Conservation (phyloP, 2,329 filamentous ascomycete genomes). For the Emericellopsis atlantica region DNA sequence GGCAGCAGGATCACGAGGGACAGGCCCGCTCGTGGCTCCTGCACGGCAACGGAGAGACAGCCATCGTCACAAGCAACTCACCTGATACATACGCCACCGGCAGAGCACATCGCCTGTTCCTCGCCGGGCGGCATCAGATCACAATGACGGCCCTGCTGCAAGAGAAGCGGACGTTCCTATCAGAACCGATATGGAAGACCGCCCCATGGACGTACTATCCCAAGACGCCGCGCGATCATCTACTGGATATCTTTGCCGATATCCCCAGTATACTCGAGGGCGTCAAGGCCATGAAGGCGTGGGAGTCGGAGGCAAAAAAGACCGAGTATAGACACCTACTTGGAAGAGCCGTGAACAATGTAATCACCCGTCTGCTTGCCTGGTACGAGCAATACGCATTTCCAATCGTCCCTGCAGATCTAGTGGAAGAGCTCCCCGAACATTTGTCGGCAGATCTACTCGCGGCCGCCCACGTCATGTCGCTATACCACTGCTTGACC, state of each 20-base stretch:
- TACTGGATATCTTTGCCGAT: conserved; percentile 7
- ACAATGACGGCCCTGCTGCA: background rate
- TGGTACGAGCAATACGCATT: conserved; percentile 2
- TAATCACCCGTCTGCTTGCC: conserved; percentile 1
- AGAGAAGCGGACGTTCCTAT: conserved; percentile 1
- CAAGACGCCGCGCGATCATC: conserved; percentile 18
- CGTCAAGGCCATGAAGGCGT: background rate
- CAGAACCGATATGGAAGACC: conserved; percentile 1
- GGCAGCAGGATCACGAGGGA: background rate
- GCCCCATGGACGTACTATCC: conserved; percentile 23
- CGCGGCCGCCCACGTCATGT: conserved; percentile 3
- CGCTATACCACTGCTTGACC: conserved; percentile 1
- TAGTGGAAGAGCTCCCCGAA: background rate
- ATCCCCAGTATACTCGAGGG: conserved; percentile 2
- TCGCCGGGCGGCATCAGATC: conserved; percentile 1
- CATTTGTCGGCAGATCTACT: background rate
- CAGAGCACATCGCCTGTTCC: background rate
- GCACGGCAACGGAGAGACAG: background rate
- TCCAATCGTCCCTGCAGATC: background rate
- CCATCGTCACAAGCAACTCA: background rate
- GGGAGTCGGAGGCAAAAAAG: background rate
- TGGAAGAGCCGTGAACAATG: background rate
- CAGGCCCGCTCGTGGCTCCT: background rate
- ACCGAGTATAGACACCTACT: background rate
- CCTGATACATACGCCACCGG: background rate